Percentiles rank a stretch among this genome's conserved stretches.
Conservation (phyloP, 768 basidiomycete species). For the Rubroboletus pulcherrimus region DNA sequence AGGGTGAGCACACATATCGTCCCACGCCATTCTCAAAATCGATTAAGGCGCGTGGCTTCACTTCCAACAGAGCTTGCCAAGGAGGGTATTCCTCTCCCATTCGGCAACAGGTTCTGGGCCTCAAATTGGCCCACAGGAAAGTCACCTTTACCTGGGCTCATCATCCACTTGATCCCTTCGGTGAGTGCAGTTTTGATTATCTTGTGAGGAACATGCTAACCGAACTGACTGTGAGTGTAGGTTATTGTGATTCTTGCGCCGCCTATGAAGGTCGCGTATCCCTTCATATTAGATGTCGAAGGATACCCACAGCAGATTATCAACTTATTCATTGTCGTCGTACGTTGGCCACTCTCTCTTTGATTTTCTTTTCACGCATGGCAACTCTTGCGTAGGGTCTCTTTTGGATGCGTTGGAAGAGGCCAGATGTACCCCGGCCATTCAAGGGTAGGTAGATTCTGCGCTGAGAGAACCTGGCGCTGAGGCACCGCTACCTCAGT, state of each 20-base stretch:
- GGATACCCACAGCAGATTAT: slow-evolving; percentile 50
- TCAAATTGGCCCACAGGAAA: slow-evolving; percentile 60
- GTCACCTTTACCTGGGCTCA: slow-evolving; percentile 52
- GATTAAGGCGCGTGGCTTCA: too few species aligned
- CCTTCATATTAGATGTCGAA: slow-evolving; percentile 59
- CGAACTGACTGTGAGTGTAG: slow-evolving; percentile 23
- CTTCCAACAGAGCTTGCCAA: slow-evolving; percentile 50
- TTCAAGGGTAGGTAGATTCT: slow-evolving; percentile 44
- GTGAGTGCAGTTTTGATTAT: slow-evolving; percentile 21
- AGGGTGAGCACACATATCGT: slow-evolving; percentile 30
- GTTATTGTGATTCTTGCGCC: slow-evolving; percentile 54
- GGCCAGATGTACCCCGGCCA: slow-evolving; percentile 44
- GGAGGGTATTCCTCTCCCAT: slow-evolving; percentile 58
- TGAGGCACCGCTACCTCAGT: slow-evolving; percentile 27
- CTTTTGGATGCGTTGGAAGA: slow-evolving; percentile 52
- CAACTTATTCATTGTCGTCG: slow-evolving; percentile 52
- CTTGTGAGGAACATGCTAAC: background rate
- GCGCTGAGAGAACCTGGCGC: too few species aligned
- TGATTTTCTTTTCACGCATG: too few species aligned
- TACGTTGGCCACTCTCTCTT: slow-evolving; percentile 24
- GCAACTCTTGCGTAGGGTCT: slow-evolving; percentile 36
- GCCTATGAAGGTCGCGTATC: slow-evolving; percentile 50
- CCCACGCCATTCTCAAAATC: background rate
- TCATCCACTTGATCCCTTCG: slow-evolving; percentile 53
- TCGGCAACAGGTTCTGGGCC: slow-evolving; percentile 57